Conservation (phyloP, 306 rosid species). For the Arachis stenosperma region DNA sequence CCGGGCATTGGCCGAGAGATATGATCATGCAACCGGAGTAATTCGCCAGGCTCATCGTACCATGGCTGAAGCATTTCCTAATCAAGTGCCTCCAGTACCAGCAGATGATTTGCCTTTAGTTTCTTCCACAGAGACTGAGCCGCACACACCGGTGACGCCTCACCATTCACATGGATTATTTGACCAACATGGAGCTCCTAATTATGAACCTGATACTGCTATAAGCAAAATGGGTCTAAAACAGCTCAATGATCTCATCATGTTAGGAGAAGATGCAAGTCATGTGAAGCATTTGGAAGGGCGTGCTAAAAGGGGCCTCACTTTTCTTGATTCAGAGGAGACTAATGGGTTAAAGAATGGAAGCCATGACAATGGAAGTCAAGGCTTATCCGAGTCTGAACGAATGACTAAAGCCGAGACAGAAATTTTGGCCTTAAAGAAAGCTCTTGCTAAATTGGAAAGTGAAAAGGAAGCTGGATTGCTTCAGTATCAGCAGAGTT, state of each 20-base stretch:
- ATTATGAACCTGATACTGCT: conserved; percentile 58
- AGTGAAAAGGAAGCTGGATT: conserved; percentile 89
- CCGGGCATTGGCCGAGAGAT: conserved; percentile 97
- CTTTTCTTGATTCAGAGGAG: conserved; percentile 57
- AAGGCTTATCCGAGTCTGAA: conserved; percentile 54
- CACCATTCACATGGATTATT: conserved; percentile 45
- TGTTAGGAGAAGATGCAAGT: conserved; percentile 49
- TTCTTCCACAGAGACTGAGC: conserved; percentile 53
- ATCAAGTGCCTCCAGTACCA: conserved; percentile 65
- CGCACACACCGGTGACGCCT: conserved; percentile 60
- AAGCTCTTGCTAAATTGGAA: conserved; percentile 70
- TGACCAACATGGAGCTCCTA: conserved; percentile 63
- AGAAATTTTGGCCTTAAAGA: conserved; percentile 75
- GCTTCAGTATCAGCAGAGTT: conserved; percentile 71
- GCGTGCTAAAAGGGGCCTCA: conserved; percentile 72
- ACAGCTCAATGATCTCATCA: conserved; percentile 67
- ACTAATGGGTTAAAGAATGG: conserved; percentile 44
- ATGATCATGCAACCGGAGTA: conserved; percentile 92
- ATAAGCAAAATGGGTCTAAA: conserved; percentile 56
- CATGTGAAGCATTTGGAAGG: conserved; percentile 46
- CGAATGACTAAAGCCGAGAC: conserved; percentile 73
- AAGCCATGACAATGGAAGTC: conserved; percentile 46
- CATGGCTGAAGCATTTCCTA: conserved; percentile 98
- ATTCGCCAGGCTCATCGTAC: conserved; percentile 96
- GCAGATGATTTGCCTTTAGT: conserved; percentile 65